These are phyloP conservation scores for Pholiota adiposa DNA, from an alignment of 1,284 basidiomycete species.

Conservation along the genomic window DNA sequence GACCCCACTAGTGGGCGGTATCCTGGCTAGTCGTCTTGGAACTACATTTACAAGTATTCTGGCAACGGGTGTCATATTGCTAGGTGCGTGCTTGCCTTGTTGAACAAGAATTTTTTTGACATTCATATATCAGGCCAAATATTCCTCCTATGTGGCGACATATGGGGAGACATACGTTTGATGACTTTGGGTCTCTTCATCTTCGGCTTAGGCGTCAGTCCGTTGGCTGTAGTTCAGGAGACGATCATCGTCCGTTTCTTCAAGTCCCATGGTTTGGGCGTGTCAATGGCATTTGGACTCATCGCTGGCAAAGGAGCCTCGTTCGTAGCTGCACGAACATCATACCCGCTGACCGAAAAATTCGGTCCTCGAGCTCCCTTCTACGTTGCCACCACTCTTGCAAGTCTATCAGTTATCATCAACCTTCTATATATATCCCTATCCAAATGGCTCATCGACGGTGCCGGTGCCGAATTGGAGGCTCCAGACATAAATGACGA, in stretches of 20 bases:
- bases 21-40: conserved; percentile 70
- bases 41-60: conserved; percentile 72
- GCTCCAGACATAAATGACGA: conserved; percentile 62
- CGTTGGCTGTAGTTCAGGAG: conserved; percentile 77
- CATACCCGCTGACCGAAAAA: conserved; percentile 73
- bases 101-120: conserved; percentile 5
- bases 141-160: conserved; percentile 66
- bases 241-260: conserved; percentile 84
- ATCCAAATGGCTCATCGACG: conserved; percentile 65
- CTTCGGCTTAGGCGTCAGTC: conserved; percentile 80
- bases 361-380: conserved; percentile 77
- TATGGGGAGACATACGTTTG: conserved; percentile 56
- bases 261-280: conserved; percentile 74
- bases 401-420: conserved; percentile 65
- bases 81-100: conserved; percentile 46
- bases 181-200: conserved; percentile 78
- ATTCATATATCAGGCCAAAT: conserved; percentile 53
- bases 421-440: conserved; percentile 69
- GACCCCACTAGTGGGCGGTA: conserved; percentile 76
- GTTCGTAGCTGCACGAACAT: conserved; percentile 74
- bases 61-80: conserved; percentile 70
- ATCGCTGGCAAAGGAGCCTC: conserved; percentile 79
- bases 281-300: conserved; percentile 79
- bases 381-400: conserved; percentile 66
- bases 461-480: conserved; percentile 64